Base-by-base conservation (phyloP, 805 yeast genomes). In the Deakozyma indianensis region DNA sequence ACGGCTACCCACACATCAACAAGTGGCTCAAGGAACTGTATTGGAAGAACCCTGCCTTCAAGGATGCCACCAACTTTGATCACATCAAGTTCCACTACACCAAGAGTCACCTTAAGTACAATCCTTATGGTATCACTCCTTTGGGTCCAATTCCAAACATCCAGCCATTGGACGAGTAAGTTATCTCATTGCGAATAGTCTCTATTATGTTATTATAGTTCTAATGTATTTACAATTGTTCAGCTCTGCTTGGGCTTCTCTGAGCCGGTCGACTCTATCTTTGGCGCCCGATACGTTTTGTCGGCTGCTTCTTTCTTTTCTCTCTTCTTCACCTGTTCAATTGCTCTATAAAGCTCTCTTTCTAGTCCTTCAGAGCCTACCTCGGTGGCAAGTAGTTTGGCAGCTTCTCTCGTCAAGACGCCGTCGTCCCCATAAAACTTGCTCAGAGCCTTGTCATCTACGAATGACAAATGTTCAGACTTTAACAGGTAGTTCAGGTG, bases 41-140 rank as follows among this genome's bases (percentile, higher is more conserved):
- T 66, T 87, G 96, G 95, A 68, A 71, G 43, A 57, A 72, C 47
- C 77, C 78, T 18, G 85, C 80, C 7, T 83, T 90, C 65, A 73
- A 73, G 53, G 75, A 74, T 29, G 84, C 96, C 11, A 85, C 95
- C 18, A 71, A 83, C 59, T 85, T 92, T 57, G 85, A 81, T 35
- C 97, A 92, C 62, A 88, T 90, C 67, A 90, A 88, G 63, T 69
- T 71, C 56, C 96, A 88, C 66, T 90, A 90, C 68, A 87, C 95
- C 41, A 80, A 82, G 63, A 79, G 92, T 22, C 96, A 88, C 60
- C 59, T 73, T 38, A 73, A 73, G 43, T 81, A 86, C 61, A 92
- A 90, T 59, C 96, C 95, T 3, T 65, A 70, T 50, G 79, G 81
- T 1, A 82, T 92, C 51, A 82, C 95, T 2, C 94, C 97, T 2